Evolutionary conservation across 2,329 filamentous ascomycete genomes (phyloP).

Genomic region (Colletotrichum simmondsii): DNA sequence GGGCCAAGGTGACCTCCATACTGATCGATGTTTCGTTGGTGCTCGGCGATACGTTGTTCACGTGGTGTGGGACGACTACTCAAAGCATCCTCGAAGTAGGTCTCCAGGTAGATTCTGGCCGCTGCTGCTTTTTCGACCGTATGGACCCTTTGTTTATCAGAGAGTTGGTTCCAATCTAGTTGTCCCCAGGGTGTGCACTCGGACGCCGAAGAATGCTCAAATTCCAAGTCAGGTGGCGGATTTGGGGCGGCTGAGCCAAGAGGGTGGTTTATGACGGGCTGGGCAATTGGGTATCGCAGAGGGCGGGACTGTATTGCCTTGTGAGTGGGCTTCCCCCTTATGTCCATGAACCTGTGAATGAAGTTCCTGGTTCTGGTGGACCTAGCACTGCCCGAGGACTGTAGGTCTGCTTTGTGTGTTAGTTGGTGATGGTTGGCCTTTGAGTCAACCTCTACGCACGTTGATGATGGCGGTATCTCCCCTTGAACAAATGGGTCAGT

Average conservation of each 20-base stretch:
- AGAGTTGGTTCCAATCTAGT: not conserved
- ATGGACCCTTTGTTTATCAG: constrained; percentile 38
- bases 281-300: not conserved
- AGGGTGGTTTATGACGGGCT: not conserved
- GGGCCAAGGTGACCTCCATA: constrained; percentile 45
- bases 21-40: constrained; percentile 73
- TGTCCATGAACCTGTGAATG: not conserved
- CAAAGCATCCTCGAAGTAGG: constrained; percentile 80
- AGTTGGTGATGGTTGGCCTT: not conserved
- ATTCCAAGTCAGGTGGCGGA: not conserved
- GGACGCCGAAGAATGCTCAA: not conserved
- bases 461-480: not conserved
- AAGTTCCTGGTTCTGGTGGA: not conserved
- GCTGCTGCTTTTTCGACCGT: constrained; percentile 84
- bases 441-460: not conserved
- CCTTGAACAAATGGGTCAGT: not conserved
- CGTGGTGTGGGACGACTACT: constrained; percentile 60
- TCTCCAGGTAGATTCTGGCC: constrained; percentile 88
- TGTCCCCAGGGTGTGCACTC: not conserved
- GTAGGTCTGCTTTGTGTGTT: not conserved
- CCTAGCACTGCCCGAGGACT: not conserved
- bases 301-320: not conserved
- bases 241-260: not conserved
- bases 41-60: constrained; percentile 67
- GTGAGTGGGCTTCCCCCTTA: not conserved